These are phyloP conservation scores for Dendrocalamus latiflorus DNA, from an alignment of 202 grass and related monocot species.

Conservation along the genomic window DNA sequence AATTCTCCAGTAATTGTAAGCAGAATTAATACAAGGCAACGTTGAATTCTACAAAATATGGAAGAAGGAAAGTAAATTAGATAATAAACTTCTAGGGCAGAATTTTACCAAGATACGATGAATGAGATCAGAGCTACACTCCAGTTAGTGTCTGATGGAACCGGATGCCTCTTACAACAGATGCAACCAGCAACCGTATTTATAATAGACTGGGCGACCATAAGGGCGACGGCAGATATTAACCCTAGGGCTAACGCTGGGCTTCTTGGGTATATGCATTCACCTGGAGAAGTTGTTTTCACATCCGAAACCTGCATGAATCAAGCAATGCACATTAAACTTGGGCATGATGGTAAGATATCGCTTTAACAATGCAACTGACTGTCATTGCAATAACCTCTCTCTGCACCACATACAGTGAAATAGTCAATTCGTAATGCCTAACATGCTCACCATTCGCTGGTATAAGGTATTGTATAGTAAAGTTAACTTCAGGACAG, in stretches of 20 bases:
- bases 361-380: not conserved
- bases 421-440: not conserved
- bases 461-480: too few species aligned
- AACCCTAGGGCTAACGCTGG: conserved; percentile 76
- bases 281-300: conserved; percentile 30
- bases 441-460: not conserved
- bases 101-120: conserved; percentile 85
- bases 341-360: not conserved
- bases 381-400: not conserved
- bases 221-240: conserved; percentile 61
- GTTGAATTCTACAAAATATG: not conserved
- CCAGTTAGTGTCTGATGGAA: conserved; percentile 86
- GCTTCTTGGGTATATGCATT: conserved; percentile 80
- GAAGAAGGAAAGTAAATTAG: not conserved
- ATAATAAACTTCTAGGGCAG: not conserved
- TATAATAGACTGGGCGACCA: conserved; percentile 78
- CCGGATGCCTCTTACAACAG: conserved; percentile 86
- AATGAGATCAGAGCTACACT: conserved; percentile 84
- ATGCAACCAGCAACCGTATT: conserved; percentile 88
- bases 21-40: not conserved
- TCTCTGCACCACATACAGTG: not conserved
- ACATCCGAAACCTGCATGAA: conserved; percentile 65
- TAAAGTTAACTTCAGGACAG: not conserved
- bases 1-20: not conserved
- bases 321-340: not conserved